Percentiles rank a stretch among this genome's conserved stretches.
Evolutionary conservation across 1,139 yeast species (phyloP).

Genomic region (Torulaspora pretoriensis): DNA sequence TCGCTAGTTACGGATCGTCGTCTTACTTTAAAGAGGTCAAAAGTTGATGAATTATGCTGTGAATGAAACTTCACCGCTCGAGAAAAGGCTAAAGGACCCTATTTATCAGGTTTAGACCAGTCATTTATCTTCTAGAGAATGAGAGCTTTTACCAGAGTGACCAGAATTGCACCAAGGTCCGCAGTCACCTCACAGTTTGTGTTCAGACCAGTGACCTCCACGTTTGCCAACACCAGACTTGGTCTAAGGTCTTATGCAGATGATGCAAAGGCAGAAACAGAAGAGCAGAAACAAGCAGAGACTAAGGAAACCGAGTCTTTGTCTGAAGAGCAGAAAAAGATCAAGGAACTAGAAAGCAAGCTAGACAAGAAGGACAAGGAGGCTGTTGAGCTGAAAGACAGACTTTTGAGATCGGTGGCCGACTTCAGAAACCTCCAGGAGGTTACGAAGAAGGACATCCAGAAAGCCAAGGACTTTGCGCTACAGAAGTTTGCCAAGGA

Average conservation of each 20-base stretch:
- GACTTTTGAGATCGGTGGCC: constrained; percentile 78
- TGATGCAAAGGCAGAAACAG: constrained; percentile 22
- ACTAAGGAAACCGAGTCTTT: constrained; percentile 10
- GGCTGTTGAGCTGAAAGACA: constrained; percentile 75
- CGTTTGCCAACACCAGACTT: neutral
- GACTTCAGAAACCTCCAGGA: constrained; percentile 93
- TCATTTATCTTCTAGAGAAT: neutral
- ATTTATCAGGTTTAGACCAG: neutral
- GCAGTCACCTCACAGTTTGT: constrained; percentile 1
- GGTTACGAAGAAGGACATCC: constrained; percentile 79
- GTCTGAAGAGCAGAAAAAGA: constrained; percentile 22
- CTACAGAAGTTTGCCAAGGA: constrained; percentile 91
- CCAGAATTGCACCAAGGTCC: constrained; percentile 4
- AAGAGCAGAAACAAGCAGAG: constrained; percentile 11
- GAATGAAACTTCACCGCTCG: neutral
- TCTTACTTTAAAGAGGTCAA: neutral
- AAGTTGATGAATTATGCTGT: constrained; percentile 3
- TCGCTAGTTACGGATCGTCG: constrained; percentile 4
- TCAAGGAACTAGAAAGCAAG: constrained; percentile 51
- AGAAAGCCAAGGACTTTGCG: constrained; percentile 87
- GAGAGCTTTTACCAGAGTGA: constrained; percentile 10
- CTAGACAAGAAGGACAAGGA: constrained; percentile 71
- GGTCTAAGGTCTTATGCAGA: constrained; percentile 27
- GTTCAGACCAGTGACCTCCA: constrained; percentile 5
- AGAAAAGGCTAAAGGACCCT: neutral